Percentiles rank a stretch among this genome's conserved stretches.
Conservation (phyloP, 1,284 basidiomycete genomes). For the Leccinum angustisporum region DNA sequence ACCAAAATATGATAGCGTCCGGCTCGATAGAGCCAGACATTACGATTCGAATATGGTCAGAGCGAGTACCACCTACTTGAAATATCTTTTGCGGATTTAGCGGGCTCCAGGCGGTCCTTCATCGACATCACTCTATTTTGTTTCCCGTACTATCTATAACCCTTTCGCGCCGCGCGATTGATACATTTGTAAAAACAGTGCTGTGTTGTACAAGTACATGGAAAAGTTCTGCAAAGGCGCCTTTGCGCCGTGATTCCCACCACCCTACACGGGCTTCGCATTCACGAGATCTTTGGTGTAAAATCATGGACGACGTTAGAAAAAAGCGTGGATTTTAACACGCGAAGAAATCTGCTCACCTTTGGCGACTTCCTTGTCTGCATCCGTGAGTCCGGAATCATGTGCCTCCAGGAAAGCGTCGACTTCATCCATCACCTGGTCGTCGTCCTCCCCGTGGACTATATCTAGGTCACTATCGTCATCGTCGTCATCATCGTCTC, state of each 20-base stretch:
- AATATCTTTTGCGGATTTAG: conserved; percentile 5
- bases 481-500: conserved; percentile 47
- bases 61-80: conserved; percentile 41
- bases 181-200: conserved; percentile 12
- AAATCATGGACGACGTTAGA: conserved; percentile 3
- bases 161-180: conserved; percentile 4
- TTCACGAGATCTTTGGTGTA: conserved; percentile 53
- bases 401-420: conserved; percentile 92
- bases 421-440: conserved; percentile 88
- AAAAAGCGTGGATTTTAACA: background rate
- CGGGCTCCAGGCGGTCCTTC: conserved; percentile 4
- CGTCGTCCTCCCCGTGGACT: conserved; percentile 65
- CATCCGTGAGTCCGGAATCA: conserved; percentile 82
- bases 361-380: conserved; percentile 81
- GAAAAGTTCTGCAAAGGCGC: background rate
- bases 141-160: conserved; percentile 1
- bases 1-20: conserved; percentile 81
- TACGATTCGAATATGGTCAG: conserved; percentile 77
- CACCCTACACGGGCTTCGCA: conserved; percentile 53
- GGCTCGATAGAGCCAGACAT: conserved; percentile 81
- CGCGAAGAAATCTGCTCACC: conserved; percentile 41
- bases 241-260: background rate
- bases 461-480: conserved; percentile 70
- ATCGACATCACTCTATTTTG: conserved; percentile 11
- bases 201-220: conserved; percentile 21